phyloP scores from a whole-genome alignment of 192 early-diverging fungal species.

The Powellomyces hirtus region DNA sequence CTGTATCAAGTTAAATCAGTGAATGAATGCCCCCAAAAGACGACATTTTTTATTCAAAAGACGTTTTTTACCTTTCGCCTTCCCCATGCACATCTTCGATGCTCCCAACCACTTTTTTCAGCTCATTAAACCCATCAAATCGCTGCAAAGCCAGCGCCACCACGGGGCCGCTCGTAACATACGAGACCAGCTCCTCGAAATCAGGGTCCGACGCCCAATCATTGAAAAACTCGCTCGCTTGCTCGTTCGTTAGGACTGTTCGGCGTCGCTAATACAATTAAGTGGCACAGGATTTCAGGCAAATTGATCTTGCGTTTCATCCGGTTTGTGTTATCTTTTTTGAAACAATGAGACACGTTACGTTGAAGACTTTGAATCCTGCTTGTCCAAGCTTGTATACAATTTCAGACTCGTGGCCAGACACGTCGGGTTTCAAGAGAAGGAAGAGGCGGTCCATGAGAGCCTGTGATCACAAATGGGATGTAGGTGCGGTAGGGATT shows the following conservation, averaged over 20 bases:
- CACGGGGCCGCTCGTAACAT: conserved; percentile 36
- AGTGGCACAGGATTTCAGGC: not conserved
- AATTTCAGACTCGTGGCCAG: conserved; percentile 34
- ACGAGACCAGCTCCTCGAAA: conserved; percentile 30
- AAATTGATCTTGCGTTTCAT: not conserved
- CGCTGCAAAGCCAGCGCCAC: conserved; percentile 38
- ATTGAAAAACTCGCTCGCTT: conserved; percentile 40
- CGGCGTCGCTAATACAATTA: conserved; percentile 39
- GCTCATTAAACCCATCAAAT: conserved; percentile 30
- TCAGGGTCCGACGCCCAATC: conserved; percentile 25
- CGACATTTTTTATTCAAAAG: not conserved
- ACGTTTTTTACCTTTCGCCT: not conserved
- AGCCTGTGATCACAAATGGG: not conserved
- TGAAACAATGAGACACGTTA: no score
- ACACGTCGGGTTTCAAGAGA: conserved; percentile 42
- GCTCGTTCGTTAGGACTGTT: conserved; percentile 34
- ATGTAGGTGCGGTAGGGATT: no score
- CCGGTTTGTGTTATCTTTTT: no score
- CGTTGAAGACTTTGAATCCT: conserved; percentile 49
- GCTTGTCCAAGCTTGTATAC: conserved; percentile 29
- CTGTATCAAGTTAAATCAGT: no score
- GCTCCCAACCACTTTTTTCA: conserved; percentile 39
- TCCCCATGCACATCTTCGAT: not conserved
- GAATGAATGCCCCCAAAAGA: not conserved
- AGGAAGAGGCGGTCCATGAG: conserved; percentile 36